These are phyloP conservation scores for Flaveria sonorensis DNA, from an alignment of 129 eudicot genomes.

Conservation along the genomic window DNA sequence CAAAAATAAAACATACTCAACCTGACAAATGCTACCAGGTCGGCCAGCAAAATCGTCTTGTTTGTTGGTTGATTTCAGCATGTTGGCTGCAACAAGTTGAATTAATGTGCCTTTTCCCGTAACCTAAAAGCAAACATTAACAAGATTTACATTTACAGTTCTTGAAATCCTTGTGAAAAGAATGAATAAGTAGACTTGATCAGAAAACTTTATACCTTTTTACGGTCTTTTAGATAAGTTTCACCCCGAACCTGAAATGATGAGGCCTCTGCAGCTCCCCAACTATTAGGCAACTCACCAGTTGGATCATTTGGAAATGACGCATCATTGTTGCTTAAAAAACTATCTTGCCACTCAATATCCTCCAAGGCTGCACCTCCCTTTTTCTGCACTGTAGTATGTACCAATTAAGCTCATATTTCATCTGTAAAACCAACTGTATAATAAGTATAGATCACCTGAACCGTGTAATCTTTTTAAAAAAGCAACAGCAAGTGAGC, in stretches of 20 bases:
- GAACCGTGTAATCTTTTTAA: conserved; percentile 49
- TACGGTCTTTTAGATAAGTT: conserved; percentile 60
- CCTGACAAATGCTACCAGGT: conserved; percentile 75
- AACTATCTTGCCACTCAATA: conserved; percentile 52
- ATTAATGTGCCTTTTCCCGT: conserved; percentile 58
- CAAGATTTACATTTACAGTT: not conserved
- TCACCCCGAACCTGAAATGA: conserved; percentile 60
- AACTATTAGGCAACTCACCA: conserved; percentile 55
- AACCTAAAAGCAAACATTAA: conserved; percentile 33
- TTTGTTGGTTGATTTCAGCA: conserved; percentile 63
- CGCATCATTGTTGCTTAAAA: conserved; percentile 48
- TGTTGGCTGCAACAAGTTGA: conserved; percentile 67
- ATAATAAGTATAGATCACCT: conserved; percentile 27
- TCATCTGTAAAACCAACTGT: not conserved
- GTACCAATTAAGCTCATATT: conserved; percentile 2
- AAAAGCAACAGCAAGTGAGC: conserved; percentile 49
- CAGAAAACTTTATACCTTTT: conserved; percentile 42
- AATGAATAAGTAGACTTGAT: not conserved
- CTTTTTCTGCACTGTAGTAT: conserved; percentile 58
- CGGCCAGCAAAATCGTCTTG: conserved; percentile 78
- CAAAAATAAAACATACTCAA: conserved; percentile 6
- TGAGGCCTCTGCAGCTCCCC: conserved; percentile 63
- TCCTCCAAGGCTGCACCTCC: conserved; percentile 57
- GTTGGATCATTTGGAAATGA: conserved; percentile 72
- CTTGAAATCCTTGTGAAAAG: not conserved